A percentile compares a stretch with the other conserved stretches of the same genome.
phyloP scores from a whole-genome alignment of 768 basidiomycete genomes.

The Mycena belliarum region DNA sequence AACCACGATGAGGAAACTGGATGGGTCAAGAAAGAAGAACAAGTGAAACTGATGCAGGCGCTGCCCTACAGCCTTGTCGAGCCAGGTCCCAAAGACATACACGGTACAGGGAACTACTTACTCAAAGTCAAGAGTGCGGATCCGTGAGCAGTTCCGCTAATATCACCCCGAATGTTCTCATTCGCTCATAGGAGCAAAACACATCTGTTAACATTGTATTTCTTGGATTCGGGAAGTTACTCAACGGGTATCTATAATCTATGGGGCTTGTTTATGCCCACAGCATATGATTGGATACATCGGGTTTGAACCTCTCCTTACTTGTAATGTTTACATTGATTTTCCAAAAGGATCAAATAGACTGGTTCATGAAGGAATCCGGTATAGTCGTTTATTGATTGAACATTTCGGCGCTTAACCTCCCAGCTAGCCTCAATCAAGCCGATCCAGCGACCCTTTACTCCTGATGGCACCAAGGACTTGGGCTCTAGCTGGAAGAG shows the following conservation, averaged over 20 bases:
- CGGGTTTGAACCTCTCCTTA: conserved; percentile 38
- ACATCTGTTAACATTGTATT: conserved; percentile 88
- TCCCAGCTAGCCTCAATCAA: conserved; percentile 52
- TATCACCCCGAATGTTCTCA: background rate
- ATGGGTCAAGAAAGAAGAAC: conserved; percentile 52
- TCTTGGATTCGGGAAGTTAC: conserved; percentile 87
- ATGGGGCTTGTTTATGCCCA: conserved; percentile 64
- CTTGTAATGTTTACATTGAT: background rate
- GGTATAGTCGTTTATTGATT: conserved; percentile 32
- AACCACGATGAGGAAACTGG: conserved; percentile 90
- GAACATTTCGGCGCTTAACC: background rate
- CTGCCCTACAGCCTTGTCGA: conserved; percentile 87
- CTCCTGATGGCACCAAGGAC: conserved; percentile 73
- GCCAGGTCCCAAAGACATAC: conserved; percentile 78
- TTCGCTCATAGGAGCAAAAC: conserved; percentile 64
- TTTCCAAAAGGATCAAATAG: conserved; percentile 63
- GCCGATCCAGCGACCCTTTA: conserved; percentile 81
- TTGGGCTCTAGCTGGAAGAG: conserved; percentile 67
- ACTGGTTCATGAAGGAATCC: conserved; percentile 89
- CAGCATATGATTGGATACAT: conserved; percentile 86
- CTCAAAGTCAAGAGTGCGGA: conserved; percentile 84
- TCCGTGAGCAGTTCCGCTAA: conserved; percentile 52
- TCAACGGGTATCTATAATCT: conserved; percentile 58
- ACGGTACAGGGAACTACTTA: conserved; percentile 91
- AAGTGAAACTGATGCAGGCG: conserved; percentile 69